These are phyloP conservation scores for Perkinsus chesapeaki DNA, from an alignment of 169 alveolate species.

Conservation along the genomic window DNA sequence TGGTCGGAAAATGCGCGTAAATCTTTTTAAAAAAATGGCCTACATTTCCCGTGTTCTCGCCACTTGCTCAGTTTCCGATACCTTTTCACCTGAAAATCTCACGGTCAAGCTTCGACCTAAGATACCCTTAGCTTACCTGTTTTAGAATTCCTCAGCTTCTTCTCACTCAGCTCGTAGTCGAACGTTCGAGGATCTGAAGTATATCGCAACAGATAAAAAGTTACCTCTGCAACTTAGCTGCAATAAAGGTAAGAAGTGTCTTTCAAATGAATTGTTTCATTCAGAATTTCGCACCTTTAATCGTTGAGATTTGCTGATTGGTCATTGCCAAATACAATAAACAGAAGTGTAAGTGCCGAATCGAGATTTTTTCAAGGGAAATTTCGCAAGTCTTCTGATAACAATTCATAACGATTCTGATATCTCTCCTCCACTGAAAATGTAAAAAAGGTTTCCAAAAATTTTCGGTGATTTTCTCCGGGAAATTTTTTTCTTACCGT, in stretches of 20 bases:
- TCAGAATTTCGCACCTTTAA: no score
- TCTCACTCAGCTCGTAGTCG: neutral
- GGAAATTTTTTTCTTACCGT: neutral
- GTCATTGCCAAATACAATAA: no score
- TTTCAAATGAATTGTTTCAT: neutral
- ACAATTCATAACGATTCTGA: no score
- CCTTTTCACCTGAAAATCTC: neutral
- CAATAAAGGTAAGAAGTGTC: neutral
- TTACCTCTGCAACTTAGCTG: neutral
- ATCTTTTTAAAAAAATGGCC: neutral
- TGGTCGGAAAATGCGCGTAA: neutral
- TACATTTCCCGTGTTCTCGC: neutral
- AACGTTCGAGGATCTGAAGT: neutral
- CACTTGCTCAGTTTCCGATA: neutral
- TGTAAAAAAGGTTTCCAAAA: neutral
- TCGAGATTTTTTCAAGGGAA: no score
- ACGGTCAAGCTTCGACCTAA: neutral
- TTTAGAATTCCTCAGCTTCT: neutral
- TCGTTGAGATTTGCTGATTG: no score
- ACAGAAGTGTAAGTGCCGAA: no score
- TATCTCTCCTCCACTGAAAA: no score
- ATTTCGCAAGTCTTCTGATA: no score
- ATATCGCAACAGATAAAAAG: neutral
- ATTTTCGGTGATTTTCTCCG: neutral
- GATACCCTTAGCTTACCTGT: neutral